phyloP scores from a whole-genome alignment of 805 yeast genomes.

The Starmerella lactis-condensi region DNA sequence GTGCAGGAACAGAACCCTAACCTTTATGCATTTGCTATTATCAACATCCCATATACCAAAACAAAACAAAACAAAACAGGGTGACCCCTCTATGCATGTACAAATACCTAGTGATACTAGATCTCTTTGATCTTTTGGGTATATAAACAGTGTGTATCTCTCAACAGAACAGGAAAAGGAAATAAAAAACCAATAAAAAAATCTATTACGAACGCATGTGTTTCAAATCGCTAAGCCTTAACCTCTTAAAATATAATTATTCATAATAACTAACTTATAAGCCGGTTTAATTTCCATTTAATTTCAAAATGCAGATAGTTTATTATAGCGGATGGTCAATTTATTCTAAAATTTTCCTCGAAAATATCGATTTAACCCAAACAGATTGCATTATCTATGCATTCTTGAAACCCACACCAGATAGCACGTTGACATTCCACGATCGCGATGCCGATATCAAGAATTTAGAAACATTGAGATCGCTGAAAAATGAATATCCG shows the following conservation, averaged over 20 bases:
- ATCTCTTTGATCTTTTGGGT: too few species aligned
- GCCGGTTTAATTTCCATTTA: background rate
- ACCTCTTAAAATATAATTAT: background rate
- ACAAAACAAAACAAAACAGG: too few species aligned
- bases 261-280: background rate
- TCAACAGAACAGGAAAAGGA: too few species aligned
- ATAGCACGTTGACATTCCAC: constrained; percentile 30
- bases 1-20: too few species aligned
- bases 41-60: too few species aligned
- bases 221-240: background rate
- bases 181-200: too few species aligned
- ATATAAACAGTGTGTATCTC: too few species aligned
- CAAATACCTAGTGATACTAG: too few species aligned
- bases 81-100: too few species aligned
- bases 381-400: constrained; percentile 64
- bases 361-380: constrained; percentile 37
- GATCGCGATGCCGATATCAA: constrained; percentile 56
- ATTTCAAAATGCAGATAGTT: constrained; percentile 9
- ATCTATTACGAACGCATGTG: too few species aligned
- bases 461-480: constrained; percentile 33
- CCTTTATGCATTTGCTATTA: too few species aligned
- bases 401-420: constrained; percentile 41
- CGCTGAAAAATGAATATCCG: constrained; percentile 20
- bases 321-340: constrained; percentile 39
- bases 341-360: constrained; percentile 37